Conservation (phyloP, 1,284 basidiomycete genomes). For the Leccinum variabile region DNA sequence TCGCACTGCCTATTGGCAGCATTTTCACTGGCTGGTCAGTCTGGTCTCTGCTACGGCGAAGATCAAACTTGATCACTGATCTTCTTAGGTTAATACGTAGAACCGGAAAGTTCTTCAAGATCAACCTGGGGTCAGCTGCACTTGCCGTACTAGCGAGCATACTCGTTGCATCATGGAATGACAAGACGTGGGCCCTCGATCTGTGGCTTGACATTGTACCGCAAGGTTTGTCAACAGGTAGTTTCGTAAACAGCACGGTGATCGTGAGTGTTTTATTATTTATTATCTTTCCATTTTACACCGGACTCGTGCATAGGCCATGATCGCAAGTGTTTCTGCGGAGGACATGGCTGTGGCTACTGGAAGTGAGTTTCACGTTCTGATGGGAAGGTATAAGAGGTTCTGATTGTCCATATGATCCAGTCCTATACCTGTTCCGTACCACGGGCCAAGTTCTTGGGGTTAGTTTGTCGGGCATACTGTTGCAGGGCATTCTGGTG, state of each 20-base stretch:
- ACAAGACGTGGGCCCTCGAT: not conserved
- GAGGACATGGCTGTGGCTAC: not conserved
- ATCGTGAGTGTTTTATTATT: not conserved
- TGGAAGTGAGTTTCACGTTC: not conserved
- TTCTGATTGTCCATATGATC: not conserved
- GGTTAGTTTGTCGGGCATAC: constrained; percentile 79
- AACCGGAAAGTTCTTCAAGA: not conserved
- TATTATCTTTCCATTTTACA: not conserved
- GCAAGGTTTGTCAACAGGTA: not conserved
- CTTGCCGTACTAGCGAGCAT: not conserved
- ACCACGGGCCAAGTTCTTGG: constrained; percentile 86
- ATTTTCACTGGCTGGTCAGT: not conserved
- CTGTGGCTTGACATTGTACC: not conserved
- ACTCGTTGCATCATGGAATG: not conserved
- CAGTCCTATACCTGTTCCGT: constrained; percentile 87
- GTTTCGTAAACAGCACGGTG: not conserved
- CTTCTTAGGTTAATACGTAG: not conserved
- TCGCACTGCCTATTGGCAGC: not conserved
- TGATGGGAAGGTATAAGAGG: not conserved
- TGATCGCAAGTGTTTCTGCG: not conserved
- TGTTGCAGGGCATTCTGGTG: constrained; percentile 76
- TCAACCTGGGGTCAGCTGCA: not conserved
- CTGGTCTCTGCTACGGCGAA: not conserved
- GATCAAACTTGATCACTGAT: not conserved
- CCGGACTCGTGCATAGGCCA: not conserved